Base-by-base conservation (phyloP, 2,329 filamentous ascomycete species). In the Claviceps cyperi region DNA sequence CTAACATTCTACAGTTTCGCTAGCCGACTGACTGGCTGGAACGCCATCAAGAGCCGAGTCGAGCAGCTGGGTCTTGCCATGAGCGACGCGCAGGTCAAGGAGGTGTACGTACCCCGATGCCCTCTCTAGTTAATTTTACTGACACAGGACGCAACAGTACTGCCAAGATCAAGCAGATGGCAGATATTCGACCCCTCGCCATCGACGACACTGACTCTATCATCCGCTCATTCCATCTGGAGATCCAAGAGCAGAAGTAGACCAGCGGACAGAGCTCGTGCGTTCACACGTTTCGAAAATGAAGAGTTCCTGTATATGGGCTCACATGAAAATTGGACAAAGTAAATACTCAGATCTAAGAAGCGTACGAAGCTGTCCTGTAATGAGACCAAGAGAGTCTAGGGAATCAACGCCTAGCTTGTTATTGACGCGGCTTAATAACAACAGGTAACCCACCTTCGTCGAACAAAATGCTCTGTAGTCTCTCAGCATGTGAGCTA, bases 161-260 rank as follows among this genome's bases (percentile, higher is more conserved):
- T n/a, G 43, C 38, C 36, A 94, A 94, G 81, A 92, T 95, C 75
- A 95, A 96, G 84, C 78, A 79, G 43, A 71, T 95, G 65, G 89
- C 89, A 43, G 88, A 95, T 59, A 81, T 95, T 47, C 75, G 87
- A 56, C 85, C 84, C 50, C 83, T 95, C 57, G 85, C 86, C 51
- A 82, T 95, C 56, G 90, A 96, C 66, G 90, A 96, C 63, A 83
- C 86, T 15, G 89, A 95, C 69, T 83, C 79, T 28, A 90, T 95
- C 56, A 94, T 95, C 66, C 78, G 86, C 52, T 80, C 80, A 45
- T 92, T 85, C 73, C 83, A 94, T 70, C 56, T 69, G 22, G 65
- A 61, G 39, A 62, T 71, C 21, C 52, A 58, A 38, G 21, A 32
- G 11, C 13, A 47, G 46, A 11, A 28, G 19, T 14, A 38, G 13